Evolutionary conservation across 306 rosid genomes (phyloP), one percentile per base, ranked within the genome.

Genomic region (Lathyrus oleraceus): DNA sequence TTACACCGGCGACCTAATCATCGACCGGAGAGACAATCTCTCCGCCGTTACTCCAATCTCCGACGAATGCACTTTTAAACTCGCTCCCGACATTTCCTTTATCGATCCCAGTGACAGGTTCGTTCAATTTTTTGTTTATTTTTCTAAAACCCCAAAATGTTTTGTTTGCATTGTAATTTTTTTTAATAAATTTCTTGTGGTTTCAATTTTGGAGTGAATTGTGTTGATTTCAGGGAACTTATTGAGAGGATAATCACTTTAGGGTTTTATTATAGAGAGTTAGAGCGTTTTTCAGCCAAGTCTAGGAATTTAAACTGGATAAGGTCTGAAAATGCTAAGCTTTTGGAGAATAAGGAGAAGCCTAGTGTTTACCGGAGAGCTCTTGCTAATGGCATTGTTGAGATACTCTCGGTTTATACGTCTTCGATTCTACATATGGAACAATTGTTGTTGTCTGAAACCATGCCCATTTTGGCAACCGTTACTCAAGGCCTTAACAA

Each of bases 221-320:
- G 67, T 70, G 66, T 53, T 74, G 75, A 45, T 63, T 82, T 76
- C 92, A 94, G 99, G 90, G 92, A 86, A 60, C 86, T 88, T 32
- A 84, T 94, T 25, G 92, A 94, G 91, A 87, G 86, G 89, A 84
- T 89, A 65, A 85, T 84, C 15, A 78, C 88, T 21, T 78, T 94
- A 75, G 99, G 99, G 63, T 94, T 94, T 82, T 91, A 94, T 51
- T 94, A 91, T 60, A 82, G 99, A 63, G 96, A 94, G 80, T 85
- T 91, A 8, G 97, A 94, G 30, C 89, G 96, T 2, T 94, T 94
- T 77, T 80, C 97, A 1, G 79, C 85, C 36, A 81, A 84, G 78
- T 94, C 91, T 74, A 85, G 95, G 68, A 89, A 91, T 83, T 83
- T 94, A 52, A 91, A 90, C 43, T 94, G 97, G 99, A 87, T 94